Percentiles rank a stretch among this genome's conserved stretches.
Evolutionary conservation across 257 asterid genomes (phyloP).

Genomic region (Solanum ossicruentum): DNA sequence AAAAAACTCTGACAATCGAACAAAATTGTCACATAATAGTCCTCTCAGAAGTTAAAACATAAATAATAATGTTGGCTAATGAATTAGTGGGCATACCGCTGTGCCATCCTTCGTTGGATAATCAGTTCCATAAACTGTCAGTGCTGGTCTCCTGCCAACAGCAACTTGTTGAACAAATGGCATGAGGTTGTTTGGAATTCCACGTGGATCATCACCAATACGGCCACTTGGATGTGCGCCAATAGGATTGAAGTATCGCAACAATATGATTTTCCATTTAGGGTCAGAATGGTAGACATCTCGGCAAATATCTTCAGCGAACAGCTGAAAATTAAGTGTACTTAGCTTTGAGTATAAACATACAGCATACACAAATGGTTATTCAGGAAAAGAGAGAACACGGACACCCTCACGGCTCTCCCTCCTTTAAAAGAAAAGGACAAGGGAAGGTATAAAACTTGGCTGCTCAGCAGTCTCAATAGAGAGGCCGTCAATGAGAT

Average conservation of each 20-base stretch:
- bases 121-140: conserved; percentile 70
- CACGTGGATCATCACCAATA: conserved; percentile 96
- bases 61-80: not conserved
- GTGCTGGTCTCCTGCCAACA: conserved; percentile 81
- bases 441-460: not conserved
- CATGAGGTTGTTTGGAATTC: conserved; percentile 95
- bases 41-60: not conserved
- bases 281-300: conserved; percentile 65
- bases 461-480: not conserved
- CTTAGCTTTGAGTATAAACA: conserved; percentile 1
- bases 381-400: not conserved
- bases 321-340: conserved; percentile 43
- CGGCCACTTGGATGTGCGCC: conserved; percentile 94
- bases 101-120: conserved; percentile 2
- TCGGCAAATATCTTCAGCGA: conserved; percentile 89
- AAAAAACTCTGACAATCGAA: not conserved
- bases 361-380: not conserved
- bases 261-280: conserved; percentile 77
- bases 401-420: not conserved
- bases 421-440: not conserved
- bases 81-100: not conserved
- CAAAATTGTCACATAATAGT: not conserved
- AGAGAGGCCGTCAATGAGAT: not conserved
- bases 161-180: conserved; percentile 98
- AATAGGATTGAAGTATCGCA: conserved; percentile 96